Base-by-base conservation (phyloP, 441 rosid genomes). In the Syzygium syzygioides region DNA sequence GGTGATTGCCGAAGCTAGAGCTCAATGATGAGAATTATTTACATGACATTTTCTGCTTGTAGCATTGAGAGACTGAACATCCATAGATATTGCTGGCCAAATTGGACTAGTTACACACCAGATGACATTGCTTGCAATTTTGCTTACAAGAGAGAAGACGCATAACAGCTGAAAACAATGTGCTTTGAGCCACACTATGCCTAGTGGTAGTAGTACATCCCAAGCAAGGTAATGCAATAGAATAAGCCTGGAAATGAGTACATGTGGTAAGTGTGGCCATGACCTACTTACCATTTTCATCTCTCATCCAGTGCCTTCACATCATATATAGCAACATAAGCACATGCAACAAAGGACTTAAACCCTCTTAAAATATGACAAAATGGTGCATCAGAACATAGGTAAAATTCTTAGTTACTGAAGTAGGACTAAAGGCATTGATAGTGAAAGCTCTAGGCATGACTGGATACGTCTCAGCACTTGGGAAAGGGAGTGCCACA, bases 401-500 rank as follows among this genome's bases (percentile, higher is more conserved):
- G 53, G n/a, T 76, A 41, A 71, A 71, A 71, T 71, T 71, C 80
- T 71, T 71, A 71, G 80, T 19, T 71, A 71, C 80, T 2, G 50
- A 71, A 71, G 50, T 34, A 71, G 80, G 26, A 71, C 80, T 10
- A 20, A 68, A 34, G 80, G 80, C 52, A 85, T 55, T 37, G 15
- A 90, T 88, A 56, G 66, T 45, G 37, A 41, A 68, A 68, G 52
- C 83, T 83, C 60, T 20, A 80, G 68, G 45, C 68, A 83, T 71
- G 30, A 19, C 14, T n/a, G 32, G 26, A 9, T 9, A 8, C 2
- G 76, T 86, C 92, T 93, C 50, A 95, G 91, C 99, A 98, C 87
- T 84, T 95, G 85, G 99, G 99, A 88, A 87, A 90, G 85, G 98
- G 94, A 91, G 98, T 91, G 28, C 95, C 95, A 85, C 99, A 98